phyloP scores from a whole-genome alignment of 192 early-diverging fungal genomes.

The Endogone sp. region DNA sequence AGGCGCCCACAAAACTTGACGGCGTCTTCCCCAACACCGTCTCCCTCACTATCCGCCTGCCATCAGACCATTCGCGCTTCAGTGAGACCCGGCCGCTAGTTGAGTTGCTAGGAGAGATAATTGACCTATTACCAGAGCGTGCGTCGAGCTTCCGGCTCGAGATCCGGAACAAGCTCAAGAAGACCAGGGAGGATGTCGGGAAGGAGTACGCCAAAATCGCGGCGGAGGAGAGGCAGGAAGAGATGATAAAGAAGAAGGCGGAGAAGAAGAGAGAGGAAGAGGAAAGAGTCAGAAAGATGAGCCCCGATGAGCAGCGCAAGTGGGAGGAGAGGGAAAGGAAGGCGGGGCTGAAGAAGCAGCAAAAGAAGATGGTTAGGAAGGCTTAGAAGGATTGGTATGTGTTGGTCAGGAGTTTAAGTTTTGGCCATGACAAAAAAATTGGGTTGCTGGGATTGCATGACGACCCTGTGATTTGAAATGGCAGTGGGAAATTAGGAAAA shows the following conservation, averaged over 20 bases:
- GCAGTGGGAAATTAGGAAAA: not conserved
- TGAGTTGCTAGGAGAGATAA: conserved; percentile 20
- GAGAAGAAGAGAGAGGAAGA: conserved; percentile 65
- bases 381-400: no score
- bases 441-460: no score
- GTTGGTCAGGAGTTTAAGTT: no score
- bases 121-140: conserved; percentile 10
- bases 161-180: conserved; percentile 51
- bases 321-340: conserved; percentile 79
- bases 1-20: conserved; percentile 22
- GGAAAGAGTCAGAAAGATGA: conserved; percentile 61
- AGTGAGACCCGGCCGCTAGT: conserved; percentile 10
- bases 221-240: conserved; percentile 67
- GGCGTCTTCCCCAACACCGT: not conserved
- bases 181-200: conserved; percentile 60
- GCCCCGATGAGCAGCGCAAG: conserved; percentile 79
- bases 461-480: not conserved
- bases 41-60: conserved; percentile 4
- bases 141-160: conserved; percentile 30
- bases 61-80: conserved; percentile 25
- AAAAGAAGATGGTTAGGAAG: conserved; percentile 57
- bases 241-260: conserved; percentile 60
- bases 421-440: no score
- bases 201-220: conserved; percentile 56
- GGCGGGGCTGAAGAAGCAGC: conserved; percentile 65